Base-by-base conservation (phyloP, 225 moss, liverwort and hornwort species). In the Physcomitrium patens region DNA sequence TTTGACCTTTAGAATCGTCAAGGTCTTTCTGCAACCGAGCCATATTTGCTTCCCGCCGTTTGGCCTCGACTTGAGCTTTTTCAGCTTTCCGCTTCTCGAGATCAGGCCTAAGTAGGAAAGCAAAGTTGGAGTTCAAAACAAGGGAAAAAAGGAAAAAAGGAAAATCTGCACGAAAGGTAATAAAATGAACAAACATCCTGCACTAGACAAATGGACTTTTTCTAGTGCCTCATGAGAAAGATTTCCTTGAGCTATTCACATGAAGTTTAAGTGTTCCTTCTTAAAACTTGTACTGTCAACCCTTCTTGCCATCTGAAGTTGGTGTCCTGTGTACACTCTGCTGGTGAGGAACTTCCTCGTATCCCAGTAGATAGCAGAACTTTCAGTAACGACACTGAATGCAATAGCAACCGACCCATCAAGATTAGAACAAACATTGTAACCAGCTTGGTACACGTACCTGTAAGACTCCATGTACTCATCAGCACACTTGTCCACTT, bases 381-480 rank as follows among this genome's bases (percentile, higher is more conserved):
- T 11, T 11, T 49, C n/a, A 15, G 15, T 70, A 15, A 42, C 47
- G n/a, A n/a, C 15, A 64, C 50, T 18, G 22, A 44, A 23, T 22
- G 48, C 41, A 44, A 19, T 51, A 46, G 37, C 41, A 31, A 26
- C 10, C 8, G 9, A 28, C 31, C 31, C 7, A 4, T 7, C 31
- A 37, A 37, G 31, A 37, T 37, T 17, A 20, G 18, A 45, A 57
- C 24, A 65, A 20, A 46, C 12, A 17, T 45, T 2, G 11, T 37
- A 12, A 42, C 12, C 15, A 9, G 46, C 51, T 8, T 57, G 63
- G 0, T 54, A 56, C 9, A 72, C 82, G n/a, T 78, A 91, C 93
- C 84, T 88, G 76, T 96, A 96, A 59, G 91, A 91, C 54, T 91
- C 75, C 89, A 90, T 89, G 72, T 96, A 96, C 46, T 96, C 91